These are phyloP conservation scores for Gamarada debralockiae DNA, from an alignment of 495 filamentous ascomycete species.

Conservation along the genomic window DNA sequence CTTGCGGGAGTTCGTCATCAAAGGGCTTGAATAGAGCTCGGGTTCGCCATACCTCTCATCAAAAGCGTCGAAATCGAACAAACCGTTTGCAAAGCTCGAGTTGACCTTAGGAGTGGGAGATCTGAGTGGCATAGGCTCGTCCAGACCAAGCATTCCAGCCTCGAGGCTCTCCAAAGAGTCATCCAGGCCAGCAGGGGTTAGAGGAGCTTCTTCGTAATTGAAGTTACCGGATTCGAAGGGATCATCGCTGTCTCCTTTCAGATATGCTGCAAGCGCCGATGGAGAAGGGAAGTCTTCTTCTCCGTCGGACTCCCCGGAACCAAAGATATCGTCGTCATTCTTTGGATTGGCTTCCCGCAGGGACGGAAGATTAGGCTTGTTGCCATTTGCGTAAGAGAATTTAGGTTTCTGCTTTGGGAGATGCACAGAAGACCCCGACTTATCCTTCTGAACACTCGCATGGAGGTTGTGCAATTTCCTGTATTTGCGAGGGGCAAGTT, in stretches of 20 bases:
- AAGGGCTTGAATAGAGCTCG: constrained; percentile 10
- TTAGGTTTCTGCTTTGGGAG: constrained; percentile 30
- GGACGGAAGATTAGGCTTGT: constrained; percentile 12
- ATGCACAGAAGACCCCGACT: constrained; percentile 5
- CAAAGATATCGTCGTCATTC: constrained; percentile 19
- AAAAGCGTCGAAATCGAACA: constrained; percentile 30
- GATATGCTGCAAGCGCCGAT: constrained; percentile 23
- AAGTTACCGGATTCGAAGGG: neutral
- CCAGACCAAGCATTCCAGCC: constrained; percentile 25
- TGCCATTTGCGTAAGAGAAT: constrained; percentile 27
- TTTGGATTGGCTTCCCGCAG: constrained; percentile 2
- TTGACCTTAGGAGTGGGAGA: neutral
- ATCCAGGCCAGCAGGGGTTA: constrained; percentile 10
- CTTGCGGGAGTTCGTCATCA: neutral
- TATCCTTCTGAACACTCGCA: constrained; percentile 10
- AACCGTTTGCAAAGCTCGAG: constrained; percentile 12
- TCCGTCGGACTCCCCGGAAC: constrained; percentile 31
- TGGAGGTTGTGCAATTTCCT: constrained; percentile 33
- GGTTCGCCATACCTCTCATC: constrained; percentile 20
- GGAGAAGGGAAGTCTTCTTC: constrained; percentile 41
- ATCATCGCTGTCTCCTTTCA: neutral
- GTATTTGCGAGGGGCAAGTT: constrained; percentile 26
- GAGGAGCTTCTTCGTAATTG: neutral
- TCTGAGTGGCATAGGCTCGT: constrained; percentile 20
- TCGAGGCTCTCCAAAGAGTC: constrained; percentile 23